Percentiles rank a stretch among this genome's conserved stretches.
These are phyloP conservation scores for Trametes elegans DNA, from an alignment of 768 basidiomycete genomes.

Conservation along the genomic window DNA sequence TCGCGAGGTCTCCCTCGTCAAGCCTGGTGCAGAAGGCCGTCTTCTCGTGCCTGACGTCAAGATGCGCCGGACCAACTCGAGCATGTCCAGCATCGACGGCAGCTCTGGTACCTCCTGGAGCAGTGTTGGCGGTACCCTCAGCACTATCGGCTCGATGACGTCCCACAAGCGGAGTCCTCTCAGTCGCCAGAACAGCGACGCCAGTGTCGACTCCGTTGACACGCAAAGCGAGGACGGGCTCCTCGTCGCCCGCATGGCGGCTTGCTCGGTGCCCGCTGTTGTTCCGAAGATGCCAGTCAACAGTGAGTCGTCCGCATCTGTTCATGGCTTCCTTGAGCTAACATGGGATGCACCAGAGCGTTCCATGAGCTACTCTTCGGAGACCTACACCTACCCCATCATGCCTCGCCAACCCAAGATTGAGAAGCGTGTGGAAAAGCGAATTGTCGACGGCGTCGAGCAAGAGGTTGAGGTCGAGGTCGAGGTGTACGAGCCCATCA, in stretches of 20 bases:
- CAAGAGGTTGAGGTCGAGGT: slow-evolving; percentile 52
- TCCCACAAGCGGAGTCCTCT: slow-evolving; percentile 37
- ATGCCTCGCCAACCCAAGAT: slow-evolving; percentile 56
- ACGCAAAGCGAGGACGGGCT: slow-evolving; percentile 28
- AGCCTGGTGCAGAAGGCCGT: slow-evolving; percentile 60
- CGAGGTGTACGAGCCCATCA: slow-evolving; percentile 52
- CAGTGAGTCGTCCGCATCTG: slow-evolving; percentile 11
- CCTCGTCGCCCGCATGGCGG: slow-evolving; percentile 9
- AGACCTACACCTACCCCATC: slow-evolving; percentile 64
- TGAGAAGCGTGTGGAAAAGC: slow-evolving; percentile 48
- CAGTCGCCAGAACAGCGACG: slow-evolving; percentile 40
- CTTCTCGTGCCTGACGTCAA: slow-evolving; percentile 53
- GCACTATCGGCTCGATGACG: not conserved
- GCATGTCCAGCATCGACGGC: slow-evolving; percentile 20
- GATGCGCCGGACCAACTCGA: slow-evolving; percentile 29
- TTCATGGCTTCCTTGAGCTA: not conserved
- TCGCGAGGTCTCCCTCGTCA: slow-evolving; percentile 46
- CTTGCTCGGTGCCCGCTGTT: slow-evolving; percentile 12
- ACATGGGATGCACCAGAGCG: slow-evolving; percentile 42
- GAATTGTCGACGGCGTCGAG: slow-evolving; percentile 49
- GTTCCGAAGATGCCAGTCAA: not conserved
- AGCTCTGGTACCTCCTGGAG: slow-evolving; percentile 16
- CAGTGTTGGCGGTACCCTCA: slow-evolving; percentile 5
- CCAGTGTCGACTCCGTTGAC: slow-evolving; percentile 34
- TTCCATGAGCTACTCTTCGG: slow-evolving; percentile 72